Evolutionary conservation across 2,329 filamentous ascomycete species (phyloP), one percentile per base, ranked within the genome.

Genomic region (Sphaceloma murrayae): DNA sequence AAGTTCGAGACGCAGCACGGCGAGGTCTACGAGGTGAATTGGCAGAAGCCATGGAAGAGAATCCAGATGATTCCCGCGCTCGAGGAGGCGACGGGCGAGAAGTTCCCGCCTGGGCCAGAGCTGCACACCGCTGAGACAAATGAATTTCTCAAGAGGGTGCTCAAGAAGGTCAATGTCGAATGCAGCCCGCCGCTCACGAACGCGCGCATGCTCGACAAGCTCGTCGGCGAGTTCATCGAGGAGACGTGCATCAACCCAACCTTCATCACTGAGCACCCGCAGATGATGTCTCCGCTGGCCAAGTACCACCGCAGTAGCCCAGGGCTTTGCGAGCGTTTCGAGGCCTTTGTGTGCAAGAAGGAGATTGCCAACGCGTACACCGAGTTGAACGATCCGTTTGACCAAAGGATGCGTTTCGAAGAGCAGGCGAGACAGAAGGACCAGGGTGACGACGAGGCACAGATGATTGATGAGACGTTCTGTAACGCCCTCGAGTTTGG

Each of bases 321-420:
- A 43, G 91, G 89, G 57, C 76, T 98, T 24, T 95, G 87, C 63
- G 91, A 98, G 72, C 84, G 91, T 45, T 96, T 96, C 64, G 91
- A 98, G 68, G 88, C 85, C 8, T 98, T 98, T 54, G 91, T 95
- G 34, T 87, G 82, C 73, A 93, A 87, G 74, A 93, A 91, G 77
- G 89, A 96, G 63, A 95, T 96, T 54, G 82, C 82, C 58, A 96
- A 98, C 60, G 88, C 88, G 4, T 93, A 95, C 69, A 96, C 89
- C 29, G 91, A 98, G 77, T 80, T 98, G 75, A 93, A 94, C 73
- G 85, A 95, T 58, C 87, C 89, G 46, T 89, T 94, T 58, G 88
- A 95, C 65, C 91, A 98, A 71, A 78, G 91, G 50, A 68, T 89
- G 51, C 79, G 87, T 21, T 89, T 89, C 63, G 87, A 94, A 64